Evolutionary conservation across 495 filamentous ascomycete species (phyloP).

Genomic region (Aspergillus steynii): DNA sequence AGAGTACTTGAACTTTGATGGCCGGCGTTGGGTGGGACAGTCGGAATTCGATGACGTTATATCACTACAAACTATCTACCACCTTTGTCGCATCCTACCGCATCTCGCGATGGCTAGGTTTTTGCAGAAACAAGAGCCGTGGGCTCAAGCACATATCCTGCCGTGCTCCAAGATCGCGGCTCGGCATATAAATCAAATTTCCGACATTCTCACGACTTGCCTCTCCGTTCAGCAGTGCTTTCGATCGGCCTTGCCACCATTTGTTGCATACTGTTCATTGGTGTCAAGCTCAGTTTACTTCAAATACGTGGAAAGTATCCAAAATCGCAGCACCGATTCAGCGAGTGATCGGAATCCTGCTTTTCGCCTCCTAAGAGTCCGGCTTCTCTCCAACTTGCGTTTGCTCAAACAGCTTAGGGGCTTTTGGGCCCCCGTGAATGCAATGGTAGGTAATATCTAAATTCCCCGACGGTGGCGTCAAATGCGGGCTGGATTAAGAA

Average conservation of each 20-base stretch:
- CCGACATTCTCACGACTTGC: not conserved
- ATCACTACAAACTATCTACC: not conserved
- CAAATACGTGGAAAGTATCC: not conserved
- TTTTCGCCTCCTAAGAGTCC: not conserved
- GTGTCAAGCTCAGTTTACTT: conserved; percentile 1
- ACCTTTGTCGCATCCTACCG: conserved; percentile 5
- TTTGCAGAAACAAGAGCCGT: not conserved
- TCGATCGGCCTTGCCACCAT: not conserved
- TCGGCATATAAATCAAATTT: conserved; percentile 2
- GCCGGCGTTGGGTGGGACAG: not conserved
- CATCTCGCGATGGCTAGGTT: conserved; percentile 1
- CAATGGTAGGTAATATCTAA: conserved; percentile 1
- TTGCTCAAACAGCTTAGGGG: conserved; percentile 2
- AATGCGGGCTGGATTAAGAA: not conserved
- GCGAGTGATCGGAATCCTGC: not conserved
- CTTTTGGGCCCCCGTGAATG: conserved; percentile 3
- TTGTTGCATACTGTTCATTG: conserved; percentile 9
- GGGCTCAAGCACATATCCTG: not conserved
- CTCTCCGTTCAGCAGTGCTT: not conserved
- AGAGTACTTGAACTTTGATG: not conserved
- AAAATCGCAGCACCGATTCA: not conserved
- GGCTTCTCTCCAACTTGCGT: not conserved
- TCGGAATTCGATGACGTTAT: not conserved
- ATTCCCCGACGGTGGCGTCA: not conserved
- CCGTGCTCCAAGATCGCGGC: conserved; percentile 1